Conservation (phyloP, 495 filamentous ascomycete genomes). For the Neurospora africana region DNA sequence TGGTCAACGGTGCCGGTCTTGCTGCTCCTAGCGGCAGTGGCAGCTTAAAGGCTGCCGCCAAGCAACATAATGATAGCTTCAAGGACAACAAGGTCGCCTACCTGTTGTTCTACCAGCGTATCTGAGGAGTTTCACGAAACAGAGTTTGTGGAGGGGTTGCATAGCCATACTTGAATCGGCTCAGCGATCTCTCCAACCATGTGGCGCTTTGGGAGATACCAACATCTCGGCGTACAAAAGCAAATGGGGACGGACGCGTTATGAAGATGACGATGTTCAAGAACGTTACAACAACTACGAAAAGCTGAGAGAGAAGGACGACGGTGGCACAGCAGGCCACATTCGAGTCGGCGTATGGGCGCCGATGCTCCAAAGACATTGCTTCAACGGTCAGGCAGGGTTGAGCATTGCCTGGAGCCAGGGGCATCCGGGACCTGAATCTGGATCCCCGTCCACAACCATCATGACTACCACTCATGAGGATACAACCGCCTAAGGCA, state of each 20-base stretch:
- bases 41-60: conserved; percentile 38
- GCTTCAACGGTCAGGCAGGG: neutral
- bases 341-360: neutral
- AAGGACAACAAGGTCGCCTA: conserved; percentile 96
- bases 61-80: conserved; percentile 57
- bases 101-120: conserved; percentile 84
- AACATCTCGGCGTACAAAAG: neutral
- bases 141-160: neutral
- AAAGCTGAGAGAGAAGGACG: neutral
- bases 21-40: conserved; percentile 29
- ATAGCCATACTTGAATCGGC: neutral
- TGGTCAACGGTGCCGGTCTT: conserved; percentile 45
- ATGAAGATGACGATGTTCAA: neutral
- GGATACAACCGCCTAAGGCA: neutral
- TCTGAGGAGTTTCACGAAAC: conserved; percentile 27
- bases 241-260: neutral
- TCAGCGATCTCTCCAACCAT: neutral
- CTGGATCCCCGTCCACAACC: neutral
- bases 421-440: neutral
- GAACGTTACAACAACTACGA: neutral
- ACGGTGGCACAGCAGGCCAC: neutral
- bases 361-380: neutral
- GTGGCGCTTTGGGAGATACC: neutral
- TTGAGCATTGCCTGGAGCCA: neutral
- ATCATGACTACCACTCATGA: neutral